Evolutionary conservation across 352 stramenopile genomes (phyloP), one percentile per base, ranked within the genome.

Genomic region (Phytophthora pisi): DNA sequence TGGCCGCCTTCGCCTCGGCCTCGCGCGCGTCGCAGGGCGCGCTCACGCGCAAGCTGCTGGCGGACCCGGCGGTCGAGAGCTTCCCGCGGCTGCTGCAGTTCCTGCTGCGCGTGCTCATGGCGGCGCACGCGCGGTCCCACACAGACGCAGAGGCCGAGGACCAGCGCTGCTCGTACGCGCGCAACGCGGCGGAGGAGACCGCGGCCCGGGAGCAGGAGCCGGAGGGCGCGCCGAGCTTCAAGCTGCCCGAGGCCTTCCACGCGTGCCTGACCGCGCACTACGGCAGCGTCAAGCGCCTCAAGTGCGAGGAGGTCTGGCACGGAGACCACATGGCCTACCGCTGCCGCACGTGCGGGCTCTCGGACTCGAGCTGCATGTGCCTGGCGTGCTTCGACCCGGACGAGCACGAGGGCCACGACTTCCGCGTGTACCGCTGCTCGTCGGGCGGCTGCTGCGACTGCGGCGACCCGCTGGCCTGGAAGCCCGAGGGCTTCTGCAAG

Each of bases 291-390:
- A 78, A 89, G 75, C 81, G 78, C 5, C 82, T 77, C 57, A 95
- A 95, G 74, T 95, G 87, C 55, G 87, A 92, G 66, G 84, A 92
- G 68, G 87, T 95, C n/a, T 95, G 87, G 87, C 84, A 93, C 52
- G 85, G 87, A 47, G 85, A 93, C 69, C 87, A 95, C 70, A 95
- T 95, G 84, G 87, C 87, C 13, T 95, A 95, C 61, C 79, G 87
- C 30, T 95, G 87, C 58, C 72, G 82, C 4, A 95, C 87, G 10
- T 95, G 87, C 66, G 87, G 87, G 0, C 70, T 95, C 5, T 93
- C 84, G n/a, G 87, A 95, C 66, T 95, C 87, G 52, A 93, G 85
- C 53, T 95, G 87, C 69, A 95, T 95, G 87, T 95, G 87, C 66
- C 62, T 95, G 45, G 70, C 67, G 0, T 95, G 87, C 61, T 95